A percentile compares a stretch with the other conserved stretches of the same genome.
These are phyloP conservation scores for Neofusicoccum laricinum DNA, from an alignment of 2,329 filamentous ascomycete species.

Conservation along the genomic window DNA sequence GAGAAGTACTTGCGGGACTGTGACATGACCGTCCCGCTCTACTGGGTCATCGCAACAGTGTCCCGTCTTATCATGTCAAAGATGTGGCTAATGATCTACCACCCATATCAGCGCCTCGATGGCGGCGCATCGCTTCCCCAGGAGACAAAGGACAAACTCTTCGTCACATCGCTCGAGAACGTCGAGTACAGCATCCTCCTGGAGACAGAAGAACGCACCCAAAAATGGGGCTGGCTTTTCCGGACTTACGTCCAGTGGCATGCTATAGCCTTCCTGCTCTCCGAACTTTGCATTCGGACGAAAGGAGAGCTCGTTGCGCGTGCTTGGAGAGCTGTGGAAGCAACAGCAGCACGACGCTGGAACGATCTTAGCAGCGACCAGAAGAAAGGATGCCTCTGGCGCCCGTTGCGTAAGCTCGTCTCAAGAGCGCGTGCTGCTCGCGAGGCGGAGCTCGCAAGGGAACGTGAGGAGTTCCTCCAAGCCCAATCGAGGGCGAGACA, in stretches of 20 bases:
- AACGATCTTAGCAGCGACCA: conserved; percentile 24
- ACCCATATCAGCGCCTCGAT: conserved; percentile 65
- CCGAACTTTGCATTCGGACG: conserved; percentile 57
- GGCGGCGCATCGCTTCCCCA: conserved; percentile 56
- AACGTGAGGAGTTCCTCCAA: conserved; percentile 26
- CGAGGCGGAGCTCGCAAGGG: conserved; percentile 47
- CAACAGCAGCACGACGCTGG: conserved; percentile 43
- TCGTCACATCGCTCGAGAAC: conserved; percentile 70
- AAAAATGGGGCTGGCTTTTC: conserved; percentile 66
- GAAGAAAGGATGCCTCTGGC: conserved; percentile 56
- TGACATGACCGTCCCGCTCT: conserved; percentile 57
- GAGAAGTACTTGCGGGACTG: conserved; percentile 50
- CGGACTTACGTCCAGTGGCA: conserved; percentile 65
- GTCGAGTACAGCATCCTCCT: conserved; percentile 68
- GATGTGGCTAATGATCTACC: conserved; percentile 73
- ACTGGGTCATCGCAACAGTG: conserved; percentile 67
- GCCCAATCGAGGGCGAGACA: conserved; percentile 22
- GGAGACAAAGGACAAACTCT: conserved; percentile 66
- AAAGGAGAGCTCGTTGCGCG: conserved; percentile 57
- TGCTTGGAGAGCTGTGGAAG: conserved; percentile 58
- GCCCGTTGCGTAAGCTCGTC: conserved; percentile 60
- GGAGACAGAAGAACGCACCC: conserved; percentile 59
- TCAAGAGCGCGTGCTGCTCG: conserved; percentile 56
- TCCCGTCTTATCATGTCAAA: conserved; percentile 67
- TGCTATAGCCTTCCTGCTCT: conserved; percentile 59